A percentile compares a stretch with the other conserved stretches of the same genome.
Evolutionary conservation across 2,329 filamentous ascomycete species (phyloP).

Genomic region (Cordyceps fumosorosea): DNA sequence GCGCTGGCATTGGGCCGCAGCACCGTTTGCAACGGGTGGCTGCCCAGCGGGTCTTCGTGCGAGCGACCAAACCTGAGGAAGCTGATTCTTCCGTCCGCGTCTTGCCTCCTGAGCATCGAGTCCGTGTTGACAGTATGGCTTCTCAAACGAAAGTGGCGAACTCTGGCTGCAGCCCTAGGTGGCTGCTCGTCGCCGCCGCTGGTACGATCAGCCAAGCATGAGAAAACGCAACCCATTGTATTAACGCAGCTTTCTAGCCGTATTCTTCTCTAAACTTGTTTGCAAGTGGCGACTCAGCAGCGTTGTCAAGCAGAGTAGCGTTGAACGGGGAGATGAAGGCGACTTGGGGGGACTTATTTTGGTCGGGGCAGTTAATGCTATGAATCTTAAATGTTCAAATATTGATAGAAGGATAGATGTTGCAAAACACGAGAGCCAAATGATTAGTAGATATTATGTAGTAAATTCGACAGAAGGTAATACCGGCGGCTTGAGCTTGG

Average conservation of each 20-base stretch:
- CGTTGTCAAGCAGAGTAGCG: neutral
- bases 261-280: neutral
- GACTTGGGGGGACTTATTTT: no score
- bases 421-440: neutral
- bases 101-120: neutral
- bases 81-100: neutral
- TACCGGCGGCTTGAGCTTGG: neutral
- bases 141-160: neutral
- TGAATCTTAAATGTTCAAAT: neutral
- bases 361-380: no score
- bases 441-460: no score
- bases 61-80: neutral
- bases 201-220: neutral
- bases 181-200: neutral
- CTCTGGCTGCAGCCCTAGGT: no score
- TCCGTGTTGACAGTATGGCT: no score
- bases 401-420: neutral
- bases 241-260: neutral
- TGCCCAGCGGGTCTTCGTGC: conserved; percentile 1
- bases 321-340: neutral
- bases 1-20: neutral
- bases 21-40: neutral
- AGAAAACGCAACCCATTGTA: neutral
- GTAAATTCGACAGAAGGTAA: neutral
- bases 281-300: neutral